A percentile compares a stretch with the other conserved stretches of the same genome.
Conservation (phyloP, 163 green algal genomes). For the Scenedesmus sp. region DNA sequence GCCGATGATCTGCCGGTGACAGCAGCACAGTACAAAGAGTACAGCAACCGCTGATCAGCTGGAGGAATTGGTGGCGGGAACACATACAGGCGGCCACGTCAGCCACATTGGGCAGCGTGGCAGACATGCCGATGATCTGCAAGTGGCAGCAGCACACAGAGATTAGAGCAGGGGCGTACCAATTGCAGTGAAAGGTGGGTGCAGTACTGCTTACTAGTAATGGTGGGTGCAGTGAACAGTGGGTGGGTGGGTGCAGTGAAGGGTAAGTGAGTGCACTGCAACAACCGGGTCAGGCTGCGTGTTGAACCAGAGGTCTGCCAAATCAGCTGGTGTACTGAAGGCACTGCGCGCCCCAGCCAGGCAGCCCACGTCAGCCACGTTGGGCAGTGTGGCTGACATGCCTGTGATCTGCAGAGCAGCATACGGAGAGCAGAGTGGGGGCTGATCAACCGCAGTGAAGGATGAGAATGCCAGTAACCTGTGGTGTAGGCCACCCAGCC, state of each 20-base stretch:
- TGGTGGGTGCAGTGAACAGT: no score
- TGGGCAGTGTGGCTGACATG: conserved; percentile 90
- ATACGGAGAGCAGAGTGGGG: no score
- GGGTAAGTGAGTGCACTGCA: not conserved
- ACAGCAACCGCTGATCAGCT: not conserved
- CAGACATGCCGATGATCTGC: conserved; percentile 96
- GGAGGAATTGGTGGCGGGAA: no score
- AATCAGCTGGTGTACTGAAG: not conserved
- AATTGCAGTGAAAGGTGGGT: not conserved
- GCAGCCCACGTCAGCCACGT: conserved; percentile 53
- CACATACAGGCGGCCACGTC: no score
- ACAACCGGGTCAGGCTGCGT: no score
- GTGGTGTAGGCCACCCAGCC: conserved; percentile 88
- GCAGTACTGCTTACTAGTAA: not conserved
- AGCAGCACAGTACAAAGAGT: no score
- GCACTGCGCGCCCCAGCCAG: no score
- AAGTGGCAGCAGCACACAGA: no score
- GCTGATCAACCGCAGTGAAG: not conserved
- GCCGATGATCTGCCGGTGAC: conserved; percentile 86
- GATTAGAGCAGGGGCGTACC: not conserved
- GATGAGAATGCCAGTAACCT: conserved; percentile 72
- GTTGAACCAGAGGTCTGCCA: not conserved
- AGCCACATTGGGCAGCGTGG: conserved; percentile 76
- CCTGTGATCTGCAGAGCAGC: conserved; percentile 85
- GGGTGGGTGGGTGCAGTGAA: no score